These are phyloP conservation scores for Alternaria gansuensis DNA, from an alignment of 2,329 filamentous ascomycete species.

Conservation along the genomic window DNA sequence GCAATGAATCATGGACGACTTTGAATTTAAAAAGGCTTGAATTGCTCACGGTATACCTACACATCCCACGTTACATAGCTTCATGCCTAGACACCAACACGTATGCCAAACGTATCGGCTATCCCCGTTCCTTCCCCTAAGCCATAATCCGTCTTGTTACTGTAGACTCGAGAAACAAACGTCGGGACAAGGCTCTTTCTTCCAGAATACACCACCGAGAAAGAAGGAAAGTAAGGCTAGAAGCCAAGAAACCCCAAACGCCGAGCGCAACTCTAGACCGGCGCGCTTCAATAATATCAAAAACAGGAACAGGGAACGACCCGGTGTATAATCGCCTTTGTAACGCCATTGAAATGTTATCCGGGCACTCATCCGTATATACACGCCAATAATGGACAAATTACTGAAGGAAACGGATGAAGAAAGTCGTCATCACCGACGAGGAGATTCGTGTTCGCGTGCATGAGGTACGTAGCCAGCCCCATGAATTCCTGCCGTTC, in stretches of 20 bases:
- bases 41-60: slow-evolving; percentile 18
- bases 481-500: slow-evolving; percentile 20
- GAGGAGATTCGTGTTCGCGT: slow-evolving; percentile 31
- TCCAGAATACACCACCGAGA: slow-evolving; percentile 16
- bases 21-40: slow-evolving; percentile 14
- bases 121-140: slow-evolving; percentile 17
- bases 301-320: slow-evolving; percentile 5
- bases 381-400: slow-evolving; percentile 29
- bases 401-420: slow-evolving; percentile 32
- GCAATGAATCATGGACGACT: neutral
- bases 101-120: slow-evolving; percentile 11
- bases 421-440: slow-evolving; percentile 25
- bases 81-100: neutral
- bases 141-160: slow-evolving; percentile 22
- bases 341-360: slow-evolving; percentile 35
- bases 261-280: slow-evolving; percentile 21
- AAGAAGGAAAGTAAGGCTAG: slow-evolving; percentile 27
- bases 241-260: slow-evolving; percentile 24
- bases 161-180: slow-evolving; percentile 29
- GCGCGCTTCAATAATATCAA: slow-evolving; percentile 7
- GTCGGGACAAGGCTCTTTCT: slow-evolving; percentile 26
- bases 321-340: slow-evolving; percentile 27
- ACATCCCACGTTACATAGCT: slow-evolving; percentile 7
- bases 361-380: slow-evolving; percentile 28
- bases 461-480: slow-evolving; percentile 13